These are phyloP conservation scores for Diplocarpon rosae DNA, from an alignment of 2,329 filamentous ascomycete species.

Conservation along the genomic window DNA sequence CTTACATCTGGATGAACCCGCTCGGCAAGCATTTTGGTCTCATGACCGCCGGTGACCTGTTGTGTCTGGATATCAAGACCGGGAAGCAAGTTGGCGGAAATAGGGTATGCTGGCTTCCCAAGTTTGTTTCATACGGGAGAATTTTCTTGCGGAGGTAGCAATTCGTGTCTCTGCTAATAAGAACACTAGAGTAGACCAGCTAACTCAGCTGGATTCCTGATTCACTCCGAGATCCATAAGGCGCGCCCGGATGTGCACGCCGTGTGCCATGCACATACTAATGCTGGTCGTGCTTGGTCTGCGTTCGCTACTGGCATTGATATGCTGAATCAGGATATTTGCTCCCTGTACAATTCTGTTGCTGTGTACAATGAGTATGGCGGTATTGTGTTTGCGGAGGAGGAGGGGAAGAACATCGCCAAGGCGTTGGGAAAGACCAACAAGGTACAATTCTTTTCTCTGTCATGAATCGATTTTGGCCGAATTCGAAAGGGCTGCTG, in stretches of 20 bases:
- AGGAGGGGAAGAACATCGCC: slow-evolving; percentile 55
- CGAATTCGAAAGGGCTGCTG: not conserved
- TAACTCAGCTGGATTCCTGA: slow-evolving; percentile 59
- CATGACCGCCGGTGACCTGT: slow-evolving; percentile 54
- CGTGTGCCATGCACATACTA: slow-evolving; percentile 59
- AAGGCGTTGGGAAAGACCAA: slow-evolving; percentile 48
- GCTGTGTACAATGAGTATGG: slow-evolving; percentile 55
- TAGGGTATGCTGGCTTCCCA: slow-evolving; percentile 22
- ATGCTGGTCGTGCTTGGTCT: slow-evolving; percentile 56
- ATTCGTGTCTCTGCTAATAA: not conserved
- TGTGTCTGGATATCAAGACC: slow-evolving; percentile 47
- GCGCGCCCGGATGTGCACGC: slow-evolving; percentile 54
- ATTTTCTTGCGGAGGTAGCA: too few relatives aligned
- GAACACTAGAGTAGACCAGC: slow-evolving; percentile 37
- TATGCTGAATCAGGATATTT: slow-evolving; percentile 60
- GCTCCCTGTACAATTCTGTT: slow-evolving; percentile 53
- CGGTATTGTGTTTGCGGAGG: slow-evolving; percentile 49
- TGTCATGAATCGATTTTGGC: not conserved
- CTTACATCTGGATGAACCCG: slow-evolving; percentile 60
- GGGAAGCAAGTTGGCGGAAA: slow-evolving; percentile 57
- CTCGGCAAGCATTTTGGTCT: slow-evolving; percentile 54
- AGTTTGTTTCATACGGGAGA: not conserved
- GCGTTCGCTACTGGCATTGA: slow-evolving; percentile 53
- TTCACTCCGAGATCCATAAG: slow-evolving; percentile 59
- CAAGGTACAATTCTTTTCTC: slow-evolving; percentile 14